Evolutionary conservation across 2,329 filamentous ascomycete species (phyloP).

Genomic region (Apiospora malaysiana): DNA sequence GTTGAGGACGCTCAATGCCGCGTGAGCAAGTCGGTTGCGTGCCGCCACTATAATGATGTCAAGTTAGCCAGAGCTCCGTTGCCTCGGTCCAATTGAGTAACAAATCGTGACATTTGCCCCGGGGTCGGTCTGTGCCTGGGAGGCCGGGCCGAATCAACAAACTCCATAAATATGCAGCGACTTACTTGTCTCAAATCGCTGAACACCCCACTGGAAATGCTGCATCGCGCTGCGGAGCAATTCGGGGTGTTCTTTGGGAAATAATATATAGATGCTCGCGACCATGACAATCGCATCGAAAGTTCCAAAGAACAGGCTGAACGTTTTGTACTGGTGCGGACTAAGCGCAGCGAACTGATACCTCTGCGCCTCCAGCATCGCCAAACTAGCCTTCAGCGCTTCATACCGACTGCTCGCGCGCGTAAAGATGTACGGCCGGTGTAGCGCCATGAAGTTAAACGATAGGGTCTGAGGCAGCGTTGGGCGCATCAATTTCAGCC

Average conservation of each 20-base stretch:
- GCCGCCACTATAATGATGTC: slow-evolving; percentile 44
- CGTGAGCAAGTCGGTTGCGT: slow-evolving; percentile 58
- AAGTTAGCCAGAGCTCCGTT: slow-evolving; percentile 2
- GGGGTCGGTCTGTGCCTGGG: background rate
- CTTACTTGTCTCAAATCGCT: slow-evolving; percentile 58
- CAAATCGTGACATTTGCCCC: background rate
- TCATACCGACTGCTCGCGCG: slow-evolving; percentile 58
- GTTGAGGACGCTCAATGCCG: slow-evolving; percentile 60
- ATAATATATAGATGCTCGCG: slow-evolving; percentile 65
- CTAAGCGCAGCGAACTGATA: slow-evolving; percentile 54
- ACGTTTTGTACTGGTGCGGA: slow-evolving; percentile 59
- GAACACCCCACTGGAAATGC: slow-evolving; percentile 65
- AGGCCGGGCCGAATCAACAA: slow-evolving; percentile 15
- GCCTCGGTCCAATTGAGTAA: background rate
- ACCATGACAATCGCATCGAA: slow-evolving; percentile 69
- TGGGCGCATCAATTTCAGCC: slow-evolving; percentile 55
- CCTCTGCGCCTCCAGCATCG: slow-evolving; percentile 61
- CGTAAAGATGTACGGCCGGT: slow-evolving; percentile 67
- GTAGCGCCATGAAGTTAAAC: slow-evolving; percentile 64
- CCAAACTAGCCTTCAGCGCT: slow-evolving; percentile 60
- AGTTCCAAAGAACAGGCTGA: slow-evolving; percentile 65
- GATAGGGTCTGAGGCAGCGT: slow-evolving; percentile 54
- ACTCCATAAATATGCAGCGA: slow-evolving; percentile 8
- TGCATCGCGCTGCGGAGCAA: slow-evolving; percentile 54
- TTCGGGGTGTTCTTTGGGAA: slow-evolving; percentile 60